Base-by-base conservation (phyloP, 306 rosid species). In the Datisca glomerata region DNA sequence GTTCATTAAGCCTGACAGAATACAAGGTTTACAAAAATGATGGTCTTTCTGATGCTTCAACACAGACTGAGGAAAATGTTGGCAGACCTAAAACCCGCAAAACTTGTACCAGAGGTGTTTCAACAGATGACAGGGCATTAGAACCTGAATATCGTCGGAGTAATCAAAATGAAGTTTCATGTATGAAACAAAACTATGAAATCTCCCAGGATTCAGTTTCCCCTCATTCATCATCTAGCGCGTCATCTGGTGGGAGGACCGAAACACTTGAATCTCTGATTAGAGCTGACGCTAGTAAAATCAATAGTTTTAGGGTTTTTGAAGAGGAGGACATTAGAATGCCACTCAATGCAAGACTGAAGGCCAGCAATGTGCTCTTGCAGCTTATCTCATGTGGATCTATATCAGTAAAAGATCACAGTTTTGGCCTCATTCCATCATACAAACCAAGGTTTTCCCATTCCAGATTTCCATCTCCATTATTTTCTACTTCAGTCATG, bases 371-470 rank as follows among this genome's bases (percentile, higher is more conserved):
- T 67, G 56, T 79, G 51, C 62, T 87, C 47, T 71, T 87, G 93
- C 96, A 87, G 55, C 67, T 87, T 45, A 87, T 87, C 57, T 81
- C 96, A 0, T 87, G 96, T 10, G 96, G 96, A 24, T 87, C 96
- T 18, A 67, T 82, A 45, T 73, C 93, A 2, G 94, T 87, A 52
- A 87, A 82, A 65, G 86, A 74, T 58, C 85, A 76, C 12, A 76
- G 80, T 63, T 57, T 87, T 55, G 93, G 83, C 38, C 70, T 87
- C 16, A 60, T 79, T 71, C 94, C 94, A 24, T 65, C 84, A 23
- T 79, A 86, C 59, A 86, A 76, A 60, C 80, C 75, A 17, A 43
- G 70, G 56, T 73, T 68, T 73, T 64, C 82, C 17, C 63, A 71
- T 59, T 69, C 94, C 3, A 86, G 76, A 56, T 82, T 82, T 24